Evolutionary conservation across 768 basidiomycete species (phyloP).

Genomic region (Boletus rubroflammeus): DNA sequence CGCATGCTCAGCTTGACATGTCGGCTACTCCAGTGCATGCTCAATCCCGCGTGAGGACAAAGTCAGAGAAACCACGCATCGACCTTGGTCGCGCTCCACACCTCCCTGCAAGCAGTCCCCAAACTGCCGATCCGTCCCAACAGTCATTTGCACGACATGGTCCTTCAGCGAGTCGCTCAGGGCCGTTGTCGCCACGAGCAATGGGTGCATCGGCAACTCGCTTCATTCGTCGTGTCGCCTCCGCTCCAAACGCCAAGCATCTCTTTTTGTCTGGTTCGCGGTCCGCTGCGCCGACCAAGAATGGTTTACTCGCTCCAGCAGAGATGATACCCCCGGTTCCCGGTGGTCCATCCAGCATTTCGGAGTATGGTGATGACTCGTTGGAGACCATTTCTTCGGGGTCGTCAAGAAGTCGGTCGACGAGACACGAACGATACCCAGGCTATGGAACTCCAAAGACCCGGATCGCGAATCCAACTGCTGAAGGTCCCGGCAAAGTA

Average conservation of each 20-base stretch:
- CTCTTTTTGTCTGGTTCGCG: slow-evolving; percentile 67
- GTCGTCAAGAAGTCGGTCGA: slow-evolving; percentile 58
- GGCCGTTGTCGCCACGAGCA: slow-evolving; percentile 61
- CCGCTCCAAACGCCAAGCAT: slow-evolving; percentile 94
- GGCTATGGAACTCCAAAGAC: slow-evolving; percentile 34
- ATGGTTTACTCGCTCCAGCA: slow-evolving; percentile 73
- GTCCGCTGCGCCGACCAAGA: slow-evolving; percentile 61
- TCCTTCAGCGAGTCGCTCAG: slow-evolving; percentile 37
- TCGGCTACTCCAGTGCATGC: slow-evolving; percentile 25
- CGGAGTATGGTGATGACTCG: slow-evolving; percentile 64
- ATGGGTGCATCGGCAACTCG: slow-evolving; percentile 76
- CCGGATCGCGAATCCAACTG: slow-evolving; percentile 42
- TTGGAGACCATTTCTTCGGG: slow-evolving; percentile 76
- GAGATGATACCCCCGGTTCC: slow-evolving; percentile 57
- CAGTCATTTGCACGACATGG: slow-evolving; percentile 38
- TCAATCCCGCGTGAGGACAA: slow-evolving; percentile 36
- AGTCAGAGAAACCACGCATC: slow-evolving; percentile 46
- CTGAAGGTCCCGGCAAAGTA: slow-evolving; percentile 54
- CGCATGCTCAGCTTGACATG: slow-evolving; percentile 17
- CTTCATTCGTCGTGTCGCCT: slow-evolving; percentile 92
- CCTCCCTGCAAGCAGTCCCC: slow-evolving; percentile 25
- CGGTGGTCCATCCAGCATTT: slow-evolving; percentile 42
- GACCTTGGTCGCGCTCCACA: slow-evolving; percentile 46
- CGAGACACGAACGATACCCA: slow-evolving; percentile 38
- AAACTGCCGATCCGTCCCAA: slow-evolving; percentile 35